A percentile compares a stretch with the other conserved stretches of the same genome.
phyloP scores from a whole-genome alignment of 2,329 filamentous ascomycete species.

The Fusarium annulatum region DNA sequence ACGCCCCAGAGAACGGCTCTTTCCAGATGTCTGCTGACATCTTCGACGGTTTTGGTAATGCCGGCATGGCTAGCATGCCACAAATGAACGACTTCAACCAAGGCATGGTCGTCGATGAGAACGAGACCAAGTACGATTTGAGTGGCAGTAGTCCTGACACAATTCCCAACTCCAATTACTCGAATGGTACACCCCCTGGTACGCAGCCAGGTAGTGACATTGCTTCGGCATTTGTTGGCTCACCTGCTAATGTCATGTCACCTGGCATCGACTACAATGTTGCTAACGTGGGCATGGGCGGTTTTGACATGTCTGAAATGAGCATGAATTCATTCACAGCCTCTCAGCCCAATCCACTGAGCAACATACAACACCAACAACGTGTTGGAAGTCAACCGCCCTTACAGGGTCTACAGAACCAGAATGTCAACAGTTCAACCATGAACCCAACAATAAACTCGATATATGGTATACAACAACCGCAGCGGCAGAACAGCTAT shows the following conservation, averaged over 20 bases:
- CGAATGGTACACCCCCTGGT: conserved; percentile 46
- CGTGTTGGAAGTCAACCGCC: conserved; percentile 48
- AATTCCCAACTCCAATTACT: conserved; percentile 45
- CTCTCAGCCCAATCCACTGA: conserved; percentile 35
- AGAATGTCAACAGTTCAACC: conserved; percentile 34
- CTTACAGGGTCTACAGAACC: conserved; percentile 45
- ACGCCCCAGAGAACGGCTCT: conserved; percentile 63
- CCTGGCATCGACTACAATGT: conserved; percentile 63
- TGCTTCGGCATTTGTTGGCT: conserved; percentile 63
- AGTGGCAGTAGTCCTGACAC: conserved; percentile 51
- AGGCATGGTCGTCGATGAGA: conserved; percentile 58
- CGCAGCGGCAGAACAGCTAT: conserved; percentile 49
- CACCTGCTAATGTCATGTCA: conserved; percentile 63
- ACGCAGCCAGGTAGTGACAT: conserved; percentile 51
- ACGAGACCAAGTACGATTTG: conserved; percentile 55
- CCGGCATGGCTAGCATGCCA: conserved; percentile 66
- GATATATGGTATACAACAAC: conserved; percentile 44
- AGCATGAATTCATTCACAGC: conserved; percentile 62
- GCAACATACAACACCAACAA: conserved; percentile 42
- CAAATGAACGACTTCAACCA: conserved; percentile 62
- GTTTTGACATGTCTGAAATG: conserved; percentile 64
- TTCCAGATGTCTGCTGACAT: conserved; percentile 63
- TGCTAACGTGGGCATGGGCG: conserved; percentile 47
- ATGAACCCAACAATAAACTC: conserved; percentile 46
- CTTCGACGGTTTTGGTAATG: conserved; percentile 73